Evolutionary conservation across 2,329 filamentous ascomycete genomes (phyloP), one percentile per base, ranked within the genome.

Genomic region (Fusarium coffeatum): DNA sequence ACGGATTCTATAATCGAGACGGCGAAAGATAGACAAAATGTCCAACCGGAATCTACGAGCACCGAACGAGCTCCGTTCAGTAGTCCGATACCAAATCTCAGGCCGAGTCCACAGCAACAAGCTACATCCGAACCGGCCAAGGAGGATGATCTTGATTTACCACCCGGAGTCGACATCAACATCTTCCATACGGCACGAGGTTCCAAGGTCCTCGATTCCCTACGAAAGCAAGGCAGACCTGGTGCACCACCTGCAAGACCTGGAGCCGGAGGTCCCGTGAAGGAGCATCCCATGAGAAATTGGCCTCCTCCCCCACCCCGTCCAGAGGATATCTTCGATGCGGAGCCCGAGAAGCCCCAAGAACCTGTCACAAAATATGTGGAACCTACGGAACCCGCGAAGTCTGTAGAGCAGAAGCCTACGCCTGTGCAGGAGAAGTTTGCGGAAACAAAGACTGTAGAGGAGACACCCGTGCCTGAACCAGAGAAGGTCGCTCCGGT

Each of bases 121-220:
- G 46, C 59, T 5, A 50, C 59, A 4, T 37, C 60, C 2, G 59
- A 63, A 11, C 58, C 65, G 16, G 37, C 59, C 13, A 65, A 66
- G 22, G 68, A 68, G 25, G 76, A 74, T 30, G 73, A 76, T 27
- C 72, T 79, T 12, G 79, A 82, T 32, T 66, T 81, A 1, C 83
- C 83, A 5, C 69, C 77, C 1, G 83, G 76, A 25, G 74, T 85
- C 23, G 79, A 86, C 56, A 70, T 86, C 53, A 83, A 85, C 50
- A 74, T 87, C 22, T 87, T 88, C 57, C 83, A 83, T 60, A 85
- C 84, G 3, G 74, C 71, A 16, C 78, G 79, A 27, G 84, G 83
- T 5, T 84, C 85, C 4, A 81, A 81, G 45, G 79, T 87, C 10
- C 56, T 87, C 40, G 76, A 79, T 2, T 80, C 80, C 2, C 23